These are phyloP conservation scores for Fraxinus paxiana DNA, from an alignment of 305 asterid species.

Conservation along the genomic window DNA sequence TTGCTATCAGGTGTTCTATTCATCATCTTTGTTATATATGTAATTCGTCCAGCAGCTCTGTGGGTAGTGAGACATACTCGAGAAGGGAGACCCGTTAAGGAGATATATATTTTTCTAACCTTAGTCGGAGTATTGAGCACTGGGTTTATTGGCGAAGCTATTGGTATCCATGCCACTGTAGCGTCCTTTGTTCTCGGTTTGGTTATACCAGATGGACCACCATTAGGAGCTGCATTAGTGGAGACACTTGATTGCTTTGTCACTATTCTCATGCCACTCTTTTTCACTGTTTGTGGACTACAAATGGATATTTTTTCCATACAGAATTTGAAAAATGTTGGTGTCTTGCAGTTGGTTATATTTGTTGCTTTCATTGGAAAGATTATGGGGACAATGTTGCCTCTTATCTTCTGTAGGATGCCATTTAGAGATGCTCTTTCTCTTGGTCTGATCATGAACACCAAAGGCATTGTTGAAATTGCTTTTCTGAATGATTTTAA, in stretches of 20 bases:
- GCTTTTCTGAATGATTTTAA: slow-evolving; percentile 46
- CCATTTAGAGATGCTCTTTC: slow-evolving; percentile 63
- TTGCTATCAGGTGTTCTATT: slow-evolving; percentile 30
- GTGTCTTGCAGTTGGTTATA: slow-evolving; percentile 51
- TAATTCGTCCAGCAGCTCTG: slow-evolving; percentile 52
- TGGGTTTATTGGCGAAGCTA: slow-evolving; percentile 48
- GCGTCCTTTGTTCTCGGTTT: slow-evolving; percentile 50
- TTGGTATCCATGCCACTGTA: slow-evolving; percentile 49
- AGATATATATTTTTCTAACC: slow-evolving; percentile 36
- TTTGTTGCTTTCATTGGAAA: slow-evolving; percentile 55
- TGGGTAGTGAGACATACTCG: slow-evolving; percentile 60
- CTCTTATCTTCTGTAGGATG: slow-evolving; percentile 51
- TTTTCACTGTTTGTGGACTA: slow-evolving; percentile 52
- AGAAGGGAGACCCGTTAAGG: slow-evolving; percentile 52
- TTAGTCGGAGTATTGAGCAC: slow-evolving; percentile 36
- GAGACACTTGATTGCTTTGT: slow-evolving; percentile 63
- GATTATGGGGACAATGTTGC: slow-evolving; percentile 51
- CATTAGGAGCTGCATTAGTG: slow-evolving; percentile 53
- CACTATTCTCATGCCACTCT: slow-evolving; percentile 51
- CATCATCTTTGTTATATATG: slow-evolving; percentile 29
- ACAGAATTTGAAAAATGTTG: slow-evolving; percentile 36
- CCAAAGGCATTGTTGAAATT: slow-evolving; percentile 64
- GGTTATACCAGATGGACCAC: slow-evolving; percentile 65
- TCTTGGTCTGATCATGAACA: slow-evolving; percentile 65
- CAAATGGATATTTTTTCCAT: slow-evolving; percentile 43